Evolutionary conservation across 805 yeast genomes (phyloP).

Genomic region (Spathaspora girioi): DNA sequence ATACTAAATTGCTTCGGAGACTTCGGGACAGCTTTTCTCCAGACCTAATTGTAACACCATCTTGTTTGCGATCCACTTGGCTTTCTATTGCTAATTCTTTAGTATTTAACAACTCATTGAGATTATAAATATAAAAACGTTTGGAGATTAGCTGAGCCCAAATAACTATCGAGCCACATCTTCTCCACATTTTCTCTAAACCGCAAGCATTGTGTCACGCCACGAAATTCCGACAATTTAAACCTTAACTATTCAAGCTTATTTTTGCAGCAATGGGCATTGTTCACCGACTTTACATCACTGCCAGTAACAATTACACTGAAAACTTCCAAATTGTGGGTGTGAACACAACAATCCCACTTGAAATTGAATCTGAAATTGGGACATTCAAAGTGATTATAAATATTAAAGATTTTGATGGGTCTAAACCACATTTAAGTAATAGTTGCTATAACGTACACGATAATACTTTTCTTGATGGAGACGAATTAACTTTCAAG

Average conservation of each 20-base stretch:
- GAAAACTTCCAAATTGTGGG: conserved; percentile 31
- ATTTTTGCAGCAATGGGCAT: conserved; percentile 8
- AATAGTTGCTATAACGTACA: conserved; percentile 30
- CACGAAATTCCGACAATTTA: no score
- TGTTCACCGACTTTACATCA: conserved; percentile 30
- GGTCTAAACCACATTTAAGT: conserved; percentile 32
- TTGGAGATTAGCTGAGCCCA: not conserved
- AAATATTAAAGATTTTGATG: conserved; percentile 46
- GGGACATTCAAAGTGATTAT: conserved; percentile 39
- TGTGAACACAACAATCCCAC: conserved; percentile 38
- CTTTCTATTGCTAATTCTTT: no score
- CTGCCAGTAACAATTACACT: conserved; percentile 25
- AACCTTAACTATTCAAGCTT: not conserved
- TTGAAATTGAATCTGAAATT: conserved; percentile 32
- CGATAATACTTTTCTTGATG: conserved; percentile 25
- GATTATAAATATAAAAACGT: not conserved
- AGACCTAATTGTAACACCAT: no score
- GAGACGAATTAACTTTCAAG: conserved; percentile 6
- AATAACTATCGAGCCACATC: not conserved
- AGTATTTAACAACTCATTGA: no score
- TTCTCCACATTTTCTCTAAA: not conserved
- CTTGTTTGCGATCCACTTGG: no score
- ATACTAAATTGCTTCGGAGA: no score
- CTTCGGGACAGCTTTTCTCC: no score
- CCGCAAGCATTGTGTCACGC: not conserved